Evolutionary conservation across 768 basidiomycete genomes (phyloP).

Genomic region (Asterophora lycoperdoides): DNA sequence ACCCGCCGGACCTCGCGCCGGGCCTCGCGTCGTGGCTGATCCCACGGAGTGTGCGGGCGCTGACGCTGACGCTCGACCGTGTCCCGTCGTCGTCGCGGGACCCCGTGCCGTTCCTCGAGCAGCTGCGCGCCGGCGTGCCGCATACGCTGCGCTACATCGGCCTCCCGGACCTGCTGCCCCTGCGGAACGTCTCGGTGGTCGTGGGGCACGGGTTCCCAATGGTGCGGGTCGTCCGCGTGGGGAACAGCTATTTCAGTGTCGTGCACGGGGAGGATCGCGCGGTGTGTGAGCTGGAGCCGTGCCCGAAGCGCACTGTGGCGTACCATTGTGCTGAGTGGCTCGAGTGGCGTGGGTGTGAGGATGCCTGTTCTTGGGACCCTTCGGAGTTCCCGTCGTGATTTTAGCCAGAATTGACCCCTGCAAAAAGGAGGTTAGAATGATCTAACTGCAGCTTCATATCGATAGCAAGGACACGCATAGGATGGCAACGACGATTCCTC

Average conservation of each 20-base stretch:
- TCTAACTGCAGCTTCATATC: too few species aligned
- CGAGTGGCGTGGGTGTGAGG: slow-evolving; percentile 60
- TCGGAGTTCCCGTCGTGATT: slow-evolving; percentile 15
- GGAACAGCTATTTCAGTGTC: slow-evolving; percentile 53
- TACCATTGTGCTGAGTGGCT: slow-evolving; percentile 60
- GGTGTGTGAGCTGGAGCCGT: slow-evolving; percentile 45
- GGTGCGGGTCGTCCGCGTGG: slow-evolving; percentile 52
- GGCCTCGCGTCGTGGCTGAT: slow-evolving; percentile 67
- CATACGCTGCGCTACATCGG: slow-evolving; percentile 50
- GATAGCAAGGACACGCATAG: too few species aligned
- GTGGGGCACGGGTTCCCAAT: slow-evolving; percentile 61
- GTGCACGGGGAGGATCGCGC: slow-evolving; percentile 23
- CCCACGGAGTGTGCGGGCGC: slow-evolving; percentile 46
- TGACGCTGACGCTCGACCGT: slow-evolving; percentile 44
- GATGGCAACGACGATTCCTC: too few species aligned
- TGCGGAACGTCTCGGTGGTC: slow-evolving; percentile 35
- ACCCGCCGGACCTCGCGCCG: slow-evolving; percentile 59
- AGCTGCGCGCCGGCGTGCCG: slow-evolving; percentile 57
- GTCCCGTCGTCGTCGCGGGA: slow-evolving; percentile 34
- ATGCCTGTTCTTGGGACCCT: slow-evolving; percentile 33
- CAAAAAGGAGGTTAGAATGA: too few species aligned
- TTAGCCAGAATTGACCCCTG: too few species aligned
- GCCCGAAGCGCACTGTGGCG: slow-evolving; percentile 48
- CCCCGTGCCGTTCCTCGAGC: slow-evolving; percentile 43
- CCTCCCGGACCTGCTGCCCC: slow-evolving; percentile 43